Evolutionary conservation across 805 yeast genomes (phyloP), one percentile per base, ranked within the genome.

Genomic region (Grigorovia humatica): DNA sequence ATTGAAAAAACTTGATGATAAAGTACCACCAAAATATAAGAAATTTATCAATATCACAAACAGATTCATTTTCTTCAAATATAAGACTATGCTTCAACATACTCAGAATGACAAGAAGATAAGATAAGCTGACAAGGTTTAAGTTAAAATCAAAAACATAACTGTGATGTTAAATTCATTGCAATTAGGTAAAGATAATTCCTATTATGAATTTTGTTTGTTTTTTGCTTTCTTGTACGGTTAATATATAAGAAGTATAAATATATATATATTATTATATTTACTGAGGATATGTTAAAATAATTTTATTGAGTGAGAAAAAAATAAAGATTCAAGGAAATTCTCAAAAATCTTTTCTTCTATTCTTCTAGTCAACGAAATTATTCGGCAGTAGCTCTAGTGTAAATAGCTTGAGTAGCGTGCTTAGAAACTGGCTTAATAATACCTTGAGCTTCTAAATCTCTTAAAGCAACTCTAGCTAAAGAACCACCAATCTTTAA

Each of bases 401-500:
- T 85, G 95, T 89, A 93, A 74, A 95, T 86, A 75, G 83, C 82
- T 82, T 93, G 99, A 80, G 87, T 88, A 70, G 96, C 82, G 87
- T 90, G 97, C 74, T 81, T 83, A 70, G 88, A 83, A 72, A 93
- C 85, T 67, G 95, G 89, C 80, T 83, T 86, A 77, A 93, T 93
- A 73, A 87, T 77, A 73, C 99, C 99, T 67, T 90, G 90, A 63
- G 77, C 79, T 80, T 89, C 98, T 74, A 93, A 87, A 71, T 93
- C 96, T 75, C 80, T 81, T 73, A 93, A 84, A 70, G 98, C 99
- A 74, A 88, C 85, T 81, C 99, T 91, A 70, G 99, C 99, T 72
- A 93, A 68, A 60, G 99, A 90, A 76, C 99, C 99, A 81, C 96
- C 96, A 68, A 93, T 79, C 93, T 93, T 93, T 77, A 93, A 83